Base-by-base conservation (phyloP, 345 rosid species). In the Euphorbia peplus region DNA sequence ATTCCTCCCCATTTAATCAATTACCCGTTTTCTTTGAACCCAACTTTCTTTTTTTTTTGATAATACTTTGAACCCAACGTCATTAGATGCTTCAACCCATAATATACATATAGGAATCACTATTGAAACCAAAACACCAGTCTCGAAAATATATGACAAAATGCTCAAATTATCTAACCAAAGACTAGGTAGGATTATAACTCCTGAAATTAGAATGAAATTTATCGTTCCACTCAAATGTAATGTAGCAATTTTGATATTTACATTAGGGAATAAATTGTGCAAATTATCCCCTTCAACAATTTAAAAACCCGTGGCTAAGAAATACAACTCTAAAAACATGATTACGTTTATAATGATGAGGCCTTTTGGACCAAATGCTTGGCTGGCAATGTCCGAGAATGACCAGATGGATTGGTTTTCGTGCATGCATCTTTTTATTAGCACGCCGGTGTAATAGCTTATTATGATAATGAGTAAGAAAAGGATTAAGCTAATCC, bases 261-360 rank as follows among this genome's bases (percentile, higher is more conserved):
- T 81, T 73, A 81, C 28, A 61, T 76, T 46, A 1, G 98, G 84
- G 21, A 87, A 70, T 61, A 93, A 68, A 16, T 83, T 93, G 8
- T 83, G 77, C 26, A 93, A 75, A 70, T 93, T 93, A 61, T 93
- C 98, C 3, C 96, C 98, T 86, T 93, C 97, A 16, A 93, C 76
- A 44, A 93, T 90, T 75, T 89, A 73, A 82, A 93, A 93, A 11
- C 97, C 93, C 0, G 90, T 93, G 0, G 93, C 89, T 0, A 93
- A 93, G n/a, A 90, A 65, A 80, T 84, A 90, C 65, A 93, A 96
- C 82, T 90, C 97, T 0, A 74, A 28, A 41, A 88, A 80, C 90
- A 90, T 89, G 79, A 90, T 81, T 56, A 86, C 58, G 0, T 88
- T 83, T 25, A 83, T 75, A 16, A 89, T 4, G 2, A 85, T 0